phyloP scores from a whole-genome alignment of 768 basidiomycete species.

The Rhizopogon sp. region DNA sequence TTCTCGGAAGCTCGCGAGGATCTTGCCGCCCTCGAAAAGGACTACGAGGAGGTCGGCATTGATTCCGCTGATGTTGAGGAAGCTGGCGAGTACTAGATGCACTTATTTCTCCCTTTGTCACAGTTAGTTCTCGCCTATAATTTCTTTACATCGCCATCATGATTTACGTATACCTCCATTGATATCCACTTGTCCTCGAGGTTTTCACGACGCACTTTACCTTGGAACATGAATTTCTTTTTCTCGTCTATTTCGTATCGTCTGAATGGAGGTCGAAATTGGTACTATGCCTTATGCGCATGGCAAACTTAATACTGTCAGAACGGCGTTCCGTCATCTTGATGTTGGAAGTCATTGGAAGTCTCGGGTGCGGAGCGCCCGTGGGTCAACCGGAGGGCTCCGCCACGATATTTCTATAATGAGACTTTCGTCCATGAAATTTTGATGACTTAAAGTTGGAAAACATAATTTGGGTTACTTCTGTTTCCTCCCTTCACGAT shows the following conservation, averaged over 20 bases:
- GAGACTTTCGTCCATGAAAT: slow-evolving; percentile 12
- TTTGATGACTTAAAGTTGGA: slow-evolving; percentile 8
- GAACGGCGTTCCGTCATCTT: no score
- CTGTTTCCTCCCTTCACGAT: slow-evolving; percentile 13
- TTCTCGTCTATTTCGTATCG: not conserved
- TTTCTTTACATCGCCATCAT: slow-evolving; percentile 23
- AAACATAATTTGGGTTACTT: not conserved
- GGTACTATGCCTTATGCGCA: no score
- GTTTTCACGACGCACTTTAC: slow-evolving; percentile 5
- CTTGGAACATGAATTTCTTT: slow-evolving; percentile 9
- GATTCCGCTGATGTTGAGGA: slow-evolving; percentile 49
- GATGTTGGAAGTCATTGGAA: no score
- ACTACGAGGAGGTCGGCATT: slow-evolving; percentile 82
- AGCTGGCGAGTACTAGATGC: slow-evolving; percentile 39
- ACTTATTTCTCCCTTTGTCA: slow-evolving; percentile 15
- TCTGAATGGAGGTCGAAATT: no score
- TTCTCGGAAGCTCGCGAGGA: slow-evolving; percentile 99
- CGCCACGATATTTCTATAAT: slow-evolving; percentile 22
- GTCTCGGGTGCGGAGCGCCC: not conserved
- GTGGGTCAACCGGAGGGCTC: not conserved
- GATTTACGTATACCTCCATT: slow-evolving; percentile 29
- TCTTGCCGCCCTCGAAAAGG: slow-evolving; percentile 98
- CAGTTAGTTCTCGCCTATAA: slow-evolving; percentile 25
- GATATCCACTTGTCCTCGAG: slow-evolving; percentile 23
- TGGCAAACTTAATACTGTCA: not conserved